phyloP scores from a whole-genome alignment of 202 grass and related monocot genomes.

The Miscanthus sacchariflorus region DNA sequence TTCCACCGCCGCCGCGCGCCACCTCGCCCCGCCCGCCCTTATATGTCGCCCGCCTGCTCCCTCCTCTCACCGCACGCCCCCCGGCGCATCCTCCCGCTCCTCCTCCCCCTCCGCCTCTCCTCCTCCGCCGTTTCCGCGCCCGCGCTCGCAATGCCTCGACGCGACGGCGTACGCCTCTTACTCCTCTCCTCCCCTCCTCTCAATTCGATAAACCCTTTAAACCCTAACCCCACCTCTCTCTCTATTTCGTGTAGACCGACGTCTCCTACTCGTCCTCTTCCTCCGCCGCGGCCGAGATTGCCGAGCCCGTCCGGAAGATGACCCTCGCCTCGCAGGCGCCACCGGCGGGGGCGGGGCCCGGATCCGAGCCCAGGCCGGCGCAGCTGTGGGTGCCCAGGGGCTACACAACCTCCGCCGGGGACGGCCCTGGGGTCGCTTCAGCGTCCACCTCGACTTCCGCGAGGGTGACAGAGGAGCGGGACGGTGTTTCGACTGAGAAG shows the following conservation, averaged over 20 bases:
- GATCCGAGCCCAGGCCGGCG: not conserved
- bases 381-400: slow-evolving; percentile 64
- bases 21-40: not conserved
- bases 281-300: slow-evolving; percentile 19
- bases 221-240: slow-evolving; percentile 1
- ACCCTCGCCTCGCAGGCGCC: slow-evolving; percentile 19
- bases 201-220: not conserved
- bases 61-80: slow-evolving; percentile 27
- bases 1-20: slow-evolving; percentile 11
- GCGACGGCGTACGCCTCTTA: slow-evolving; percentile 1
- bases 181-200: not conserved
- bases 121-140: not conserved
- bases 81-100: slow-evolving; percentile 28
- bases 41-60: slow-evolving; percentile 40
- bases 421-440: not conserved
- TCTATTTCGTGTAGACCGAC: slow-evolving; percentile 20
- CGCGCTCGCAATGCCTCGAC: slow-evolving; percentile 46
- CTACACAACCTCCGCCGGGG: slow-evolving; percentile 38
- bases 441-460: not conserved
- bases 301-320: slow-evolving; percentile 47
- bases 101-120: slow-evolving; percentile 21
- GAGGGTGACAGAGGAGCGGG: slow-evolving; percentile 3
- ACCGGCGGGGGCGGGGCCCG: not conserved
- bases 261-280: slow-evolving; percentile 6
- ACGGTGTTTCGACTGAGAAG: not conserved